Evolutionary conservation across 306 rosid genomes (phyloP), one percentile per base, ranked within the genome.

Genomic region (Rubus idaeus): DNA sequence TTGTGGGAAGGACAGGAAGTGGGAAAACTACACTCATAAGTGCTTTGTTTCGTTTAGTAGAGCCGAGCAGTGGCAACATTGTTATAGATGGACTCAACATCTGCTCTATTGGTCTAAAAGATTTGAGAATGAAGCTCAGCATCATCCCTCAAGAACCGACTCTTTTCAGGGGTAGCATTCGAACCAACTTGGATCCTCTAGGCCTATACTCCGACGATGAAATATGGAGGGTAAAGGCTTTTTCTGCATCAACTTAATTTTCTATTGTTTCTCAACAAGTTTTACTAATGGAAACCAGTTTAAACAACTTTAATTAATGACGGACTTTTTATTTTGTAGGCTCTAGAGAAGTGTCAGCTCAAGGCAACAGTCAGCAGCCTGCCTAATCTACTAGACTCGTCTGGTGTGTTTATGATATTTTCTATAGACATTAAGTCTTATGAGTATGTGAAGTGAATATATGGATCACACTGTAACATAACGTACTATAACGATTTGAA

Each of bases 81-180:
- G n/a, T n/a, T n/a, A n/a, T n/a, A n/a, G n/a, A n/a, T n/a, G n/a
- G n/a, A n/a, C n/a, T n/a, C n/a, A n/a, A n/a, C n/a, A n/a, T n/a
- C n/a, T n/a, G n/a, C n/a, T n/a, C n/a, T n/a, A n/a, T n/a, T n/a
- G n/a, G n/a, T n/a, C n/a, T n/a, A n/a, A n/a, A n/a, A n/a, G n/a
- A n/a, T n/a, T n/a, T n/a, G n/a, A n/a, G n/a, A n/a, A n/a, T n/a
- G n/a, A n/a, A n/a, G n/a, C n/a, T n/a, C n/a, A n/a, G n/a, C n/a
- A n/a, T n/a, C n/a, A n/a, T n/a, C n/a, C n/a, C n/a, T 39, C 96
- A 93, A 78, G 95, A 93, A 65, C 93, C 98, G 73, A 89, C 94
- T 39, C 93, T 91, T 76, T 93, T 93, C 85, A 79, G 81, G 58
- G 96, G 96, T 4, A 93, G 91, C 79, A 79, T 91, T 71, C 80